A percentile compares a stretch with the other conserved stretches of the same genome.
Evolutionary conservation across 2,329 filamentous ascomycete species (phyloP).

Genomic region (Fusarium miscanthi): DNA sequence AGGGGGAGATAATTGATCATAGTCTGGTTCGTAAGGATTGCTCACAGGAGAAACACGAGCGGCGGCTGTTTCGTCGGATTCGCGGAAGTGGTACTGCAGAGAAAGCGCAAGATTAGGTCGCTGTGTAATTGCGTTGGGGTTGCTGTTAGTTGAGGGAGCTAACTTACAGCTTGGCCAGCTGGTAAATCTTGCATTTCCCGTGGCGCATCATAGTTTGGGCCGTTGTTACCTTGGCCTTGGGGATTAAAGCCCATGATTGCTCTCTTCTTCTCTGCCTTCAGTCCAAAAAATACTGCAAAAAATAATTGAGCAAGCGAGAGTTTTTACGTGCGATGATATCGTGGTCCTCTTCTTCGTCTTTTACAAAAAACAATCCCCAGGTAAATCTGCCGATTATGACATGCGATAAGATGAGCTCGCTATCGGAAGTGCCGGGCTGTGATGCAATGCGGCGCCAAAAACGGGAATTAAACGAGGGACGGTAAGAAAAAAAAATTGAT

Average conservation of each 20-base stretch:
- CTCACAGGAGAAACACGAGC: constrained; percentile 24
- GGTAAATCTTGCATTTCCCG: constrained; percentile 41
- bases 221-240: constrained; percentile 11
- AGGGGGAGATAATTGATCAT: constrained; percentile 24
- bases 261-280: background rate
- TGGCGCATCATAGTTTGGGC: constrained; percentile 33
- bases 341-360: background rate
- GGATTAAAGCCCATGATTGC: constrained; percentile 27
- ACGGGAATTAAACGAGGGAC: constrained; percentile 30
- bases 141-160: background rate
- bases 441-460: constrained; percentile 17
- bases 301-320: background rate
- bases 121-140: background rate
- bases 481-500: background rate
- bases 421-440: constrained; percentile 33
- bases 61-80: constrained; percentile 20
- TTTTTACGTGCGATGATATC: background rate
- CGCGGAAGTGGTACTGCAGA: constrained; percentile 35
- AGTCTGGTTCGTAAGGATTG: constrained; percentile 31
- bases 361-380: background rate
- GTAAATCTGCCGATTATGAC: constrained; percentile 3
- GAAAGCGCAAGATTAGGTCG: background rate
- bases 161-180: constrained; percentile 39
- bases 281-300: background rate
- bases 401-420: constrained; percentile 17